Base-by-base conservation (phyloP, 768 basidiomycete species). In the Boletus subparvulus region DNA sequence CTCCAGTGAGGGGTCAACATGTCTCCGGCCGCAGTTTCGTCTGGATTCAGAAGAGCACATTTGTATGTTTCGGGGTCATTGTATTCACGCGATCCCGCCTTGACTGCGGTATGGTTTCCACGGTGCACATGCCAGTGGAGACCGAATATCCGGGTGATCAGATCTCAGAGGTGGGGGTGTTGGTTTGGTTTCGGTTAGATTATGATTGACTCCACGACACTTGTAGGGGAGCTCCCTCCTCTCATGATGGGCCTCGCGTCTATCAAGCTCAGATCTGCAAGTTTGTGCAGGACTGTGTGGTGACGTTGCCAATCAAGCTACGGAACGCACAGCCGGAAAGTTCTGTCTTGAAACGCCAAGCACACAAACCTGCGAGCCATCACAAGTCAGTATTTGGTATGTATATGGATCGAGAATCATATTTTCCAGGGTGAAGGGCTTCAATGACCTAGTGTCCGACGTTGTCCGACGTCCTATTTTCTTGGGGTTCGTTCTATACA, bases 301-400 rank as follows among this genome's bases (percentile, higher is more conserved):
- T 19, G 19, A 6, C 33, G 39, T 41, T 45, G 10, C 53, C 6
- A 41, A 33, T 43, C 50, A 16, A 50, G n/a, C 19, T 19, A 33
- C 30, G 35, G 39, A 32, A 17, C 36, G 4, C 33, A 35, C 41
- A 30, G 35, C 44, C 36, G 51, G 35, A 35, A 53, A 14, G 30
- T 39, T 44, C 10, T n/a, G 16, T 17, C 42, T 24, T 63, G 55
- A 66, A 66, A 66, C 55, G 53, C 56, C 64, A 55, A 46, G 60
- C 4, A 16, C 26, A 19, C 55, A 19, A n/a, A 47, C 40, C 42
- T 44, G 30, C 7, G 41, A 28, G 12, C 14, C 1, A 24, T 42
- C 41, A 19, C 36, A 44, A 35, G 37, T 13, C 19, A 11, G 37
- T 30, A 39, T 47, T 37, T 16, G 24, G 26, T 36, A 42, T 46